These are phyloP conservation scores for Diospyros kaki DNA, from an alignment of 148 eudicot genomes.

Conservation along the genomic window DNA sequence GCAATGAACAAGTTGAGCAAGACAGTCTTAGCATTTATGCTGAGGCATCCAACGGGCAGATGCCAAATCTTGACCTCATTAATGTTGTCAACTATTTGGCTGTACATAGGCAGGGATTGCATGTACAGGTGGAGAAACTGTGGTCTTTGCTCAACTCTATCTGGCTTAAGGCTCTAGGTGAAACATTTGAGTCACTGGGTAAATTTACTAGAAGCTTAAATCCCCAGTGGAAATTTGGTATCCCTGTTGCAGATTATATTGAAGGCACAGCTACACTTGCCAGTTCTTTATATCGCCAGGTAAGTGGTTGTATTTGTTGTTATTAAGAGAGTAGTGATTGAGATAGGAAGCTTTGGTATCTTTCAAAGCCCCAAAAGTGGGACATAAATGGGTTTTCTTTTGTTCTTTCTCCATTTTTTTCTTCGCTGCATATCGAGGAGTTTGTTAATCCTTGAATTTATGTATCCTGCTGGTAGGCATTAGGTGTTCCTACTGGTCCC, in stretches of 20 bases:
- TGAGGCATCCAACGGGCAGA: constrained; percentile 97
- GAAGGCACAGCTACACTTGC: constrained; percentile 94
- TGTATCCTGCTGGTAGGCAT: constrained; percentile 43
- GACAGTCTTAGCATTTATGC: constrained; percentile 75
- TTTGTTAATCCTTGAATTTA: not conserved
- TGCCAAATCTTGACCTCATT: constrained; percentile 97
- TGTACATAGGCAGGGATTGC: constrained; percentile 78
- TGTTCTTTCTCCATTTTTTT: not conserved
- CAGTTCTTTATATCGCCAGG: constrained; percentile 91
- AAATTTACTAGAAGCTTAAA: constrained; percentile 63
- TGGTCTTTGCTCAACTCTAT: constrained; percentile 59
- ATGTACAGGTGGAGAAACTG: constrained; percentile 65
- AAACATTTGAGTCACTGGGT: constrained; percentile 52
- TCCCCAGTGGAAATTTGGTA: constrained; percentile 79
- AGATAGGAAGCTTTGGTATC: not conserved
- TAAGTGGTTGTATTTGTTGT: constrained; percentile 12
- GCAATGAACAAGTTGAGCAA: constrained; percentile 28
- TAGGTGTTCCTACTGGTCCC: constrained; percentile 93
- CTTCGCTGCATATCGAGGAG: not conserved
- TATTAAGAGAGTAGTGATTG: not conserved
- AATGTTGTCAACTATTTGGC: constrained; percentile 90
- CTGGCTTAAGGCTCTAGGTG: constrained; percentile 56
- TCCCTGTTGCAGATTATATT: constrained; percentile 69
- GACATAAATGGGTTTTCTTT: not conserved
- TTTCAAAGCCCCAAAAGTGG: not conserved